Percentiles rank a stretch among this genome's conserved stretches.
Evolutionary conservation across 2,329 filamentous ascomycete genomes (phyloP).

Genomic region (Talaromyces sp.): DNA sequence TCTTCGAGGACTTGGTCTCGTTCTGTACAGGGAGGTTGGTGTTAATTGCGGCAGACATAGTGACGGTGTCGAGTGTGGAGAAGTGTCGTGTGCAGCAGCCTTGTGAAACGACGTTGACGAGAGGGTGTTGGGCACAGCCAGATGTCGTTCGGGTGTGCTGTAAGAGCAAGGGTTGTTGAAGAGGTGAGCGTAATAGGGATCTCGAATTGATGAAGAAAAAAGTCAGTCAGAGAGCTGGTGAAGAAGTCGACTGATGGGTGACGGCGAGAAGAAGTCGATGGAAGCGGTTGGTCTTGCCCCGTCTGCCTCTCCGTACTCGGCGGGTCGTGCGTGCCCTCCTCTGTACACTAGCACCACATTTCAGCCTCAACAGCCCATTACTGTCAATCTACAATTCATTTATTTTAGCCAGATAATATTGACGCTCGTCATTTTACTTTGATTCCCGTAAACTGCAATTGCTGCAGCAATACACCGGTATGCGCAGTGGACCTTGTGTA

Average conservation of each 20-base stretch:
- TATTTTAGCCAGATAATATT: not conserved
- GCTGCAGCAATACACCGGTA: not conserved
- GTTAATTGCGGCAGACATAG: slow-evolving; percentile 62
- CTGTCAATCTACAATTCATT: not conserved
- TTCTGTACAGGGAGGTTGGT: slow-evolving; percentile 61
- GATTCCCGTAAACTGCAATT: too few species aligned
- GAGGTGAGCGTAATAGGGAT: not conserved
- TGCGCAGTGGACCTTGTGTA: not conserved
- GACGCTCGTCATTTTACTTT: not conserved
- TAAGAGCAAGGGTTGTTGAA: not conserved
- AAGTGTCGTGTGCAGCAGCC: slow-evolving; percentile 7
- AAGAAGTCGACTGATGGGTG: not conserved
- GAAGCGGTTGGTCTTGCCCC: slow-evolving; percentile 11
- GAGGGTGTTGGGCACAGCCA: not conserved
- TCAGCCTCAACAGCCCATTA: not conserved
- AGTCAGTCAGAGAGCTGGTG: not conserved
- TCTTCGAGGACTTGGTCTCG: slow-evolving; percentile 63
- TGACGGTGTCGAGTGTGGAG: slow-evolving; percentile 21
- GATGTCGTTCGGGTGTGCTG: not conserved
- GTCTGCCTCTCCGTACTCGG: slow-evolving; percentile 5
- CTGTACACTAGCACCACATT: not conserved
- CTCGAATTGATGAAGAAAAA: not conserved
- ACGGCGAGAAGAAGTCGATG: slow-evolving; percentile 12
- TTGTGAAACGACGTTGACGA: not conserved
- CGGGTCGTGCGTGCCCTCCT: not conserved